A percentile compares a stretch with the other conserved stretches of the same genome.
phyloP scores from a whole-genome alignment of 495 filamentous ascomycete species.

The Hypoxylon fragiforme region DNA sequence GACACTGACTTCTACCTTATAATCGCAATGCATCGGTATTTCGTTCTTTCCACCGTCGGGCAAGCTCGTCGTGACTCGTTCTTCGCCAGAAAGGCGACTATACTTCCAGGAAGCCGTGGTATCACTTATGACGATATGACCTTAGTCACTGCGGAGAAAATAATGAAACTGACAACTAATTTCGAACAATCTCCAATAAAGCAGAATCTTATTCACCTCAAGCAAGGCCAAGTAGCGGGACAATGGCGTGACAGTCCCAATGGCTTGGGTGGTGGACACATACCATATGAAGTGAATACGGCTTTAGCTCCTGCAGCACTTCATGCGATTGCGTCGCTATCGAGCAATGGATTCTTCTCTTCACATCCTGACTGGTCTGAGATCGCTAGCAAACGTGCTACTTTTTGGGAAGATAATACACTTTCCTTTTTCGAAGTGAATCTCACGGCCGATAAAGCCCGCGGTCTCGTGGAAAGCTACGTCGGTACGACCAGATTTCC shows the following conservation, averaged over 20 bases:
- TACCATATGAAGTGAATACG: conserved; percentile 69
- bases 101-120: conserved; percentile 53
- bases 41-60: conserved; percentile 53
- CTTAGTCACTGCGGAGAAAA: conserved; percentile 56
- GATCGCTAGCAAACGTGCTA: conserved; percentile 53
- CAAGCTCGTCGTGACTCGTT: conserved; percentile 47
- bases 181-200: conserved; percentile 47
- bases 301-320: conserved; percentile 65
- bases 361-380: conserved; percentile 51
- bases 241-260: conserved; percentile 66
- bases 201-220: conserved; percentile 61
- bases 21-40: conserved; percentile 61
- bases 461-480: conserved; percentile 52
- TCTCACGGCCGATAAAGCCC: conserved; percentile 48
- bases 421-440: conserved; percentile 60
- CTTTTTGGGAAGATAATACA: conserved; percentile 66
- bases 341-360: conserved; percentile 54
- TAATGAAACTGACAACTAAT: conserved; percentile 58
- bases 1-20: conserved; percentile 67
- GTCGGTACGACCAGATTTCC: conserved; percentile 45
- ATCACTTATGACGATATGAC: conserved; percentile 57
- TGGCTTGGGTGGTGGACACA: conserved; percentile 64
- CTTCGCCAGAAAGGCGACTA: conserved; percentile 51
- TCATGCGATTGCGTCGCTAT: conserved; percentile 57
- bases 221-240: conserved; percentile 58